Base-by-base conservation (phyloP, 1,284 basidiomycete genomes). In the Schizophyllum amplum region DNA sequence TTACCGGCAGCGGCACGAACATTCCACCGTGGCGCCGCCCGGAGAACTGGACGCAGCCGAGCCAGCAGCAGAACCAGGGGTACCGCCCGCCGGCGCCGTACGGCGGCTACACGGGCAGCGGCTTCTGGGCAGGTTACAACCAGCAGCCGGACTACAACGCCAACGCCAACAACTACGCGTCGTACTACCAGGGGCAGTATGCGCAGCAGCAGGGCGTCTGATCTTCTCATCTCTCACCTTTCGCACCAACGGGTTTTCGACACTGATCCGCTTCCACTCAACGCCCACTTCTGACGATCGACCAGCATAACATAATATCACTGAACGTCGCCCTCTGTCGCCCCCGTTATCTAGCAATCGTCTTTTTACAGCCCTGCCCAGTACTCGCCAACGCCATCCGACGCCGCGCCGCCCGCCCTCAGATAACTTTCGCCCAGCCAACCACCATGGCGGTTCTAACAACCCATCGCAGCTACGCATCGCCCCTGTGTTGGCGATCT, bases 11-110 rank as follows among this genome's bases (percentile, higher is more conserved):
- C 59, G 87, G 89, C 60, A 83, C 86, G 54, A 90, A 87, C 66
- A 80, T 92, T 59, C 90, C 90, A 65, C 89, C 90, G 26, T 92
- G 89, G 89, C 87, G 90, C 66, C 86, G 88, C 59, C 90, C 89
- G 9, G 89, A 92, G 71, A 83, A 84, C 59, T 92, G 89, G 89
- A 81, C 84, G 64, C 82, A 83, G 60, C 78, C 77, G 52, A 62
- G 68, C 22, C 77, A 75, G 60, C 74, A 77, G 57, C 75, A 76
- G 62, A 77, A 72, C 59, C 56, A 69, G 25, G 80, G 80, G 52
- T 83, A 81, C 70, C 76, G 82, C 56, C 79, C 81, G 46, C 80
- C 81, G 55, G 75, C 76, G 66, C 69, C 72, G 47, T 78, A 78
- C 61, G 72, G 71, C 26, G 69, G 64, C 24, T 68, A 67, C 46